Base-by-base conservation (phyloP, 2,329 filamentous ascomycete genomes). In the Sordariomycetes sp. region DNA sequence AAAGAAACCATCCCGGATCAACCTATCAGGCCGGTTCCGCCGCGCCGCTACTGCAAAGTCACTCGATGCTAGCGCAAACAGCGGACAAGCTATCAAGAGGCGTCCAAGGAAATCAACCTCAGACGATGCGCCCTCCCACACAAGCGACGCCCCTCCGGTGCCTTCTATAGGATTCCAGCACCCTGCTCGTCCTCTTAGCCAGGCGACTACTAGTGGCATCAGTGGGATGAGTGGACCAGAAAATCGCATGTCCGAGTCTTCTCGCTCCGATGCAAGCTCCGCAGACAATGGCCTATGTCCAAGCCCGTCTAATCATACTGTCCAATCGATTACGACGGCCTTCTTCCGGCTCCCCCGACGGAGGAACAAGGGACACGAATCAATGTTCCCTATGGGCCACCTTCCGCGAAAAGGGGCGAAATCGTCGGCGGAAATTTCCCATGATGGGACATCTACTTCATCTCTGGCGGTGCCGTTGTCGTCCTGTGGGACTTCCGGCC, bases 221-320 rank as follows among this genome's bases (percentile, higher is more conserved):
- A 32, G 35, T 24, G 22, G 20, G 13, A 32, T 8, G 8, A 24
- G 39, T n/a, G 32, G 20, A n/a, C 55, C 55, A 7, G 24, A 36
- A 12, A 57, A 36, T n/a, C 48, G 55, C 10, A 57, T 57, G n/a
- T 57, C 55, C 24, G 92, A 96, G 65, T 96, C 92, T 1, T 96
- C 90, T 2, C 82, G 88, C 62, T 96, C 92, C 32, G 91, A 96
- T 68, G 87, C 82, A 52, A 95, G 89, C 70, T 88, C 85, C 17
- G 82, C 78, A 50, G 86, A 91, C 64, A 81, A 80, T 69, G 78
- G 76, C 54, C 79, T 74, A 61, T 79, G 73, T 53, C 80, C 76
- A 48, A 56, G 42, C 20, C 83, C 79, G 59, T 86, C 77, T 56
- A 84, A 77, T 82, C 68, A 3, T 72, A 87, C 61, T 82, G 73